A percentile compares a stretch with the other conserved stretches of the same genome.
Conservation (phyloP, 148 eudicot species). For the Gaultheria prostrata region DNA sequence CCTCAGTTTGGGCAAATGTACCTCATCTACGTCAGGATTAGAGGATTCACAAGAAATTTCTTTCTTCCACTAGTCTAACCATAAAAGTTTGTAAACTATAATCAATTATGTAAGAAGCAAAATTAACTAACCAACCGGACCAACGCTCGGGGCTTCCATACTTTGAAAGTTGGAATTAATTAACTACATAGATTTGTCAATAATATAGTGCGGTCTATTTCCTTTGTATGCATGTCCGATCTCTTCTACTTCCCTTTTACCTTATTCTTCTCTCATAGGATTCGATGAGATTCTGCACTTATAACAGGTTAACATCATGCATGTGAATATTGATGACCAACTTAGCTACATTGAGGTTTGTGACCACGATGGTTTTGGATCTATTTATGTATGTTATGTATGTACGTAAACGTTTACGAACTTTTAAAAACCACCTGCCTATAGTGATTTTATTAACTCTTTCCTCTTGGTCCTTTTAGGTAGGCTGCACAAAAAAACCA, state of each 20-base stretch:
- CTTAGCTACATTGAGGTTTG: neutral
- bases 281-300: slow-evolving; percentile 7
- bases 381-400: neutral
- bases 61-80: too few species aligned
- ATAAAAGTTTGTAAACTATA: too few species aligned
- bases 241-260: neutral
- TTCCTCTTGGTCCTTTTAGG: neutral
- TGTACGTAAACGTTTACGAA: neutral
- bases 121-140: too few species aligned
- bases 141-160: too few species aligned
- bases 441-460: neutral
- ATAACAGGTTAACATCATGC: slow-evolving; percentile 4
- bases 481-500: too few species aligned
- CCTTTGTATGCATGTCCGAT: neutral
- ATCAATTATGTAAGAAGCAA: too few species aligned
- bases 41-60: too few species aligned
- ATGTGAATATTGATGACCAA: slow-evolving; percentile 11
- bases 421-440: neutral
- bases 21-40: too few species aligned
- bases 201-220: neutral
- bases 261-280: neutral
- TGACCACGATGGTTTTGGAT: neutral
- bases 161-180: neutral
- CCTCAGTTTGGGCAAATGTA: too few species aligned
- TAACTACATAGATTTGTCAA: neutral